Evolutionary conservation across 2,329 filamentous ascomycete species (phyloP), one percentile per base, ranked within the genome.

Genomic region (Sphaerulina populicola): DNA sequence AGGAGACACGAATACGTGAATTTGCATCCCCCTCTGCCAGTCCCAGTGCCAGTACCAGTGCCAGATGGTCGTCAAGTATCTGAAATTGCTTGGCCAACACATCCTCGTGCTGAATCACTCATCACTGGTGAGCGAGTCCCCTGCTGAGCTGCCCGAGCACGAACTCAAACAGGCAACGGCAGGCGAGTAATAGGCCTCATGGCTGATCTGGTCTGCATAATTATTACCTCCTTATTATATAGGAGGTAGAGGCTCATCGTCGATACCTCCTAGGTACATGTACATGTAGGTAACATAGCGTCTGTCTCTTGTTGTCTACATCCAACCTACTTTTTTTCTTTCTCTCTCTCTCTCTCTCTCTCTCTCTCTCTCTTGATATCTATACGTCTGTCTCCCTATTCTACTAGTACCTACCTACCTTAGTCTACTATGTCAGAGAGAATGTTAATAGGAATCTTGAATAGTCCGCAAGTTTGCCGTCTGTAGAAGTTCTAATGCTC

Each of bases 141-240:
- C 46, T 49, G 46, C 46, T 39, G 31, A 39, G 18, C 23, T 27
- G 23, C 5, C 30, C 14, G 18, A 38, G 41, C 39, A 39, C 39
- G 39, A 49, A 42, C 46, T 49, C 46, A 43, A 42, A 49, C 46
- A 43, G 39, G 46, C 39, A 29, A 36, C 39, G 37, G 46, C 38
- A 42, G 31, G 37, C 39, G 30, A 43, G 46, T n/a, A n/a, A n/a
- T n/a, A n/a, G n/a, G n/a, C n/a, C n/a, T 43, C 46, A 49, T 15
- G 39, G 31, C 38, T 39, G 27, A 37, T 38, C 8, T 30, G 33
- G 30, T 42, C 38, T 49, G 10, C 37, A 43, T n/a, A n/a, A n/a
- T 21, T 15, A 29, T 48, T 40, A 18, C 3, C 2, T 18, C 2
- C 0, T 18, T 18, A 18, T 18, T 18, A 18, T n/a, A n/a, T n/a